Conservation (phyloP, 768 basidiomycete species). For the Stropharia rugosoannulata region DNA sequence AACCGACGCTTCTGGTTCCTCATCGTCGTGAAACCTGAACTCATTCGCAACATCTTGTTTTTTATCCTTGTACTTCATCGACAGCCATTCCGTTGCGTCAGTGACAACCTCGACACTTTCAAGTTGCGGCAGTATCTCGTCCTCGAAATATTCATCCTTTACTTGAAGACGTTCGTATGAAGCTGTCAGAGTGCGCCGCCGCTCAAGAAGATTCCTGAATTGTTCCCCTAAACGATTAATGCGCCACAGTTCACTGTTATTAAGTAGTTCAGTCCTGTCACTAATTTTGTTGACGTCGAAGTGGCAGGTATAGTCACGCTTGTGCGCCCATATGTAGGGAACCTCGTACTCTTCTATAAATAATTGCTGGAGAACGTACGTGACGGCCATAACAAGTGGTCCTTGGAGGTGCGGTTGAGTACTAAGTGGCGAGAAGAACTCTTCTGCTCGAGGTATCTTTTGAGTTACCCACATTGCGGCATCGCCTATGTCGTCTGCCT, state of each 20-base stretch:
- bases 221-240: slow-evolving; percentile 87
- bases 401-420: slow-evolving; percentile 57
- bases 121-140: slow-evolving; percentile 61
- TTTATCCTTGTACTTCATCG: slow-evolving; percentile 78
- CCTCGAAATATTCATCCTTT: slow-evolving; percentile 75
- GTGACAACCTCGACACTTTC: slow-evolving; percentile 87
- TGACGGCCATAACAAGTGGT: slow-evolving; percentile 77
- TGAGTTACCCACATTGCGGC: slow-evolving; percentile 90
- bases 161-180: slow-evolving; percentile 70
- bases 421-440: slow-evolving; percentile 71
- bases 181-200: slow-evolving; percentile 58
- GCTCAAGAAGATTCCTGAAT: slow-evolving; percentile 82
- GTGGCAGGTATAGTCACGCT: slow-evolving; percentile 85
- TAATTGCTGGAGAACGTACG: slow-evolving; percentile 73
- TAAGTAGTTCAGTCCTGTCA: slow-evolving; percentile 69
- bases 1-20: slow-evolving; percentile 41
- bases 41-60: slow-evolving; percentile 56
- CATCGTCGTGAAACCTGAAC: slow-evolving; percentile 71
- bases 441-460: slow-evolving; percentile 67
- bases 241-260: slow-evolving; percentile 84
- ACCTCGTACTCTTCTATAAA: slow-evolving; percentile 92
- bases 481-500: slow-evolving; percentile 70
- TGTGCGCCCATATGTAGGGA: slow-evolving; percentile 93
- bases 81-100: slow-evolving; percentile 90
- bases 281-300: slow-evolving; percentile 69